These are phyloP conservation scores for Kodamaea lidongshanica DNA, from an alignment of 805 yeast species.

Conservation along the genomic window DNA sequence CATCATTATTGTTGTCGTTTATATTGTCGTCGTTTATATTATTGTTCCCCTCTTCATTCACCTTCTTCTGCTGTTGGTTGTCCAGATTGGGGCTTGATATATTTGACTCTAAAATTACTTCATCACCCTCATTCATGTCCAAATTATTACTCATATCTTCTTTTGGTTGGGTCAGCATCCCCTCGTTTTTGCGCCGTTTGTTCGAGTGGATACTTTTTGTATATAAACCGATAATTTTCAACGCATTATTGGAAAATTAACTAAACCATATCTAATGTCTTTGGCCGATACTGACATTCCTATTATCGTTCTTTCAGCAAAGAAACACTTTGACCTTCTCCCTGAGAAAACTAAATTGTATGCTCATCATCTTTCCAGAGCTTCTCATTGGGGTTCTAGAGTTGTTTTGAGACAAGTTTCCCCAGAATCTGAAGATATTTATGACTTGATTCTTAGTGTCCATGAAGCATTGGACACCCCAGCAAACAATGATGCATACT, in stretches of 20 bases:
- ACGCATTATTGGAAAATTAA: no score
- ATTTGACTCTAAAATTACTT: no score
- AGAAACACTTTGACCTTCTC: constrained; percentile 60
- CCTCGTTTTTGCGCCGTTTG: no score
- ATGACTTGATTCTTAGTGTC: constrained; percentile 58
- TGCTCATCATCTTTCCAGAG: constrained; percentile 79
- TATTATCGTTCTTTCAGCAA: constrained; percentile 49
- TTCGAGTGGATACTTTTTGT: no score
- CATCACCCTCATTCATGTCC: no score
- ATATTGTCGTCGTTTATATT: constrained; percentile 1
- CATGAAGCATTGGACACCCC: constrained; percentile 50
- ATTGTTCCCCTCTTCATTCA: constrained; percentile 4
- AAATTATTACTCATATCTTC: no score
- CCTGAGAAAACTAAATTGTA: constrained; percentile 55
- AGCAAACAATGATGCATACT: constrained; percentile 28
- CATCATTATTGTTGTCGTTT: constrained; percentile 15
- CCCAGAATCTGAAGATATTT: constrained; percentile 71
- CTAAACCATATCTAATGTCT: no score
- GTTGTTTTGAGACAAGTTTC: constrained; percentile 77
- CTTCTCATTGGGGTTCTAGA: constrained; percentile 78
- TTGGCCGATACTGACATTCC: constrained; percentile 41
- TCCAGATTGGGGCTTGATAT: no score
- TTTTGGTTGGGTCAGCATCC: no score
- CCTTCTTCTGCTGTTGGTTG: constrained; percentile 1
- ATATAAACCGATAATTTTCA: no score